Evolutionary conservation across 768 basidiomycete genomes (phyloP).

Genomic region (Boletus subcaerulescens): DNA sequence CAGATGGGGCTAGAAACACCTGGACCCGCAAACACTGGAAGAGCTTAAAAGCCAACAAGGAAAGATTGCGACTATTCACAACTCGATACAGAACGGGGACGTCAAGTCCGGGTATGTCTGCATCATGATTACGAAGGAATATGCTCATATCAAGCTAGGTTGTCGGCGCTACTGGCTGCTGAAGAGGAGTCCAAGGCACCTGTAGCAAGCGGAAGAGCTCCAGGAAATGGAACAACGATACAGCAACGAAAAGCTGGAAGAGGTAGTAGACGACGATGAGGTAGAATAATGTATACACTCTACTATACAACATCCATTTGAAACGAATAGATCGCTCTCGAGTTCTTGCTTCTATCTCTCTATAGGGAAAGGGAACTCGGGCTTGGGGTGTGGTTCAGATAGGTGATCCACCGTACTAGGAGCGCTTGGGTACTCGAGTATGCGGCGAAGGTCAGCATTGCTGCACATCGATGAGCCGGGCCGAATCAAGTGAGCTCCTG

Average conservation of each 20-base stretch:
- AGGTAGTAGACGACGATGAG: constrained; percentile 34
- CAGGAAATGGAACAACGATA: constrained; percentile 17
- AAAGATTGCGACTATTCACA: constrained; percentile 53
- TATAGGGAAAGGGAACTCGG: constrained; percentile 8
- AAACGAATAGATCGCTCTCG: background rate
- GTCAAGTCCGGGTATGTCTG: constrained; percentile 52
- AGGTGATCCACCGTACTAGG: constrained; percentile 2
- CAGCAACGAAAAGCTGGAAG: constrained; percentile 37
- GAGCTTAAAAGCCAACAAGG: constrained; percentile 63
- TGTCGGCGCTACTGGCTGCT: constrained; percentile 43
- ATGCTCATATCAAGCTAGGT: constrained; percentile 26
- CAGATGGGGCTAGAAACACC: constrained; percentile 52
- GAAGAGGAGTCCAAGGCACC: constrained; percentile 37
- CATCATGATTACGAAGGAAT: background rate
- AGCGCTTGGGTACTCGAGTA: constrained; percentile 49
- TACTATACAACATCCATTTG: constrained; percentile 7
- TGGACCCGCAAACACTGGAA: constrained; percentile 68
- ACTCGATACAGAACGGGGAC: constrained; percentile 56
- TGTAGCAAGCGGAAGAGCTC: constrained; percentile 17
- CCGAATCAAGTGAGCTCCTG: background rate
- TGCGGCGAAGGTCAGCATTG: constrained; percentile 53
- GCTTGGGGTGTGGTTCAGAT: constrained; percentile 7
- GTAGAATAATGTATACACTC: background rate
- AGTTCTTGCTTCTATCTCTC: background rate
- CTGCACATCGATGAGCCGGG: constrained; percentile 30